Evolutionary conservation across 1,284 basidiomycete species (phyloP).

Genomic region (Inonotus hispidus): DNA sequence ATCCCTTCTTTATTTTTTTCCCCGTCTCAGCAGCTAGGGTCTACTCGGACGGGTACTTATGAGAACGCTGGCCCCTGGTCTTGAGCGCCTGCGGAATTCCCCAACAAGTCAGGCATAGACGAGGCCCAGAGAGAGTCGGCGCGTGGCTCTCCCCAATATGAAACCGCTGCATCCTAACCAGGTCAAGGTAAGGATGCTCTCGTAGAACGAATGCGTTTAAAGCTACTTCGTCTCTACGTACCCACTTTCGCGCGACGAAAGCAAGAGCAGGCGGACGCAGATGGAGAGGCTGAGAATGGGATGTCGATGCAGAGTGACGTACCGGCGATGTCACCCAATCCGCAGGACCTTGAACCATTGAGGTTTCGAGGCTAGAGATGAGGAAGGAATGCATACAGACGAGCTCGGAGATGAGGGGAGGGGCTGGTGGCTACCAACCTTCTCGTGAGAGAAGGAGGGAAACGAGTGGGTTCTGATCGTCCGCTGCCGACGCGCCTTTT

Average conservation of each 20-base stretch:
- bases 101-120: neutral
- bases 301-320: neutral
- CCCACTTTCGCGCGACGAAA: neutral
- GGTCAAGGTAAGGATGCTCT: constrained; percentile 5
- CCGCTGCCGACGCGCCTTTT: neutral
- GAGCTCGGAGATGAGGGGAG: neutral
- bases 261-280: constrained; percentile 3
- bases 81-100: neutral
- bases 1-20: too few species aligned
- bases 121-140: neutral
- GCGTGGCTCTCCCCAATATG: constrained; percentile 1
- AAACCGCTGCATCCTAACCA: neutral
- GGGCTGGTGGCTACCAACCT: neutral
- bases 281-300: neutral
- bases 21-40: constrained; percentile 16
- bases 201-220: neutral
- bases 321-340: neutral
- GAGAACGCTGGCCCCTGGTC: constrained; percentile 10
- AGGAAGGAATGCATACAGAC: constrained; percentile 8
- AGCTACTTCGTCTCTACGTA: neutral
- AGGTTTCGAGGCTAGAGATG: neutral
- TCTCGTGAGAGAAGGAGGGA: constrained; percentile 1
- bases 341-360: neutral
- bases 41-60: constrained; percentile 9
- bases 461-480: neutral